phyloP scores from a whole-genome alignment of 345 rosid species.

The Microcos paniculata region DNA sequence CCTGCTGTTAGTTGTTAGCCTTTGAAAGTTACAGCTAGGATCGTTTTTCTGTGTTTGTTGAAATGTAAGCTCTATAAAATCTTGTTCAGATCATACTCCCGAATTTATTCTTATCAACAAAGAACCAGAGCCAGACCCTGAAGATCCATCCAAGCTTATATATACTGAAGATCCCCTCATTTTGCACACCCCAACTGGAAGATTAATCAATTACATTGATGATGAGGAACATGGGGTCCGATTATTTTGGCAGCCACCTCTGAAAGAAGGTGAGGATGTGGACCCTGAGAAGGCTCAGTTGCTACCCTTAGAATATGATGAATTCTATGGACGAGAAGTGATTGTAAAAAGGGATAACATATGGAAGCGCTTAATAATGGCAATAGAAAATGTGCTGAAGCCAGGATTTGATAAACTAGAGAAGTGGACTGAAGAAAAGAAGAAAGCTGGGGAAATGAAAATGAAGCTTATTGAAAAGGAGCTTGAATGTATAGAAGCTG shows the following conservation, averaged over 20 bases:
- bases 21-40: not conserved
- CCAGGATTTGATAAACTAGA: slow-evolving; percentile 54
- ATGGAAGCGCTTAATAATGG: slow-evolving; percentile 41
- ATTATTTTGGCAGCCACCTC: slow-evolving; percentile 84
- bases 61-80: slow-evolving; percentile 18
- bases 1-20: not conserved
- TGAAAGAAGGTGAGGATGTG: slow-evolving; percentile 68
- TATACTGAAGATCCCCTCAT: slow-evolving; percentile 79
- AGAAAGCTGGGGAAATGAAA: slow-evolving; percentile 58
- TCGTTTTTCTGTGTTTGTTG: not conserved
- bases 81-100: slow-evolving; percentile 64
- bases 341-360: slow-evolving; percentile 41
- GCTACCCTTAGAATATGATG: slow-evolving; percentile 90
- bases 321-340: slow-evolving; percentile 68
- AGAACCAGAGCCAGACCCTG: slow-evolving; percentile 87
- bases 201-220: slow-evolving; percentile 73
- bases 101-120: slow-evolving; percentile 77
- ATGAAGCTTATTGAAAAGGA: slow-evolving; percentile 61
- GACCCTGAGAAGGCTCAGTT: slow-evolving; percentile 66
- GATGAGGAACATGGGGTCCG: slow-evolving; percentile 85
- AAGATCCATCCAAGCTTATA: slow-evolving; percentile 70
- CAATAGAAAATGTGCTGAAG: slow-evolving; percentile 51
- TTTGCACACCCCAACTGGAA: slow-evolving; percentile 78
- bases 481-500: slow-evolving; percentile 82
- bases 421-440: slow-evolving; percentile 81